Percentiles rank a stretch among this genome's conserved stretches.
Evolutionary conservation across 345 rosid species (phyloP).

Genomic region (Turnera subulata): DNA sequence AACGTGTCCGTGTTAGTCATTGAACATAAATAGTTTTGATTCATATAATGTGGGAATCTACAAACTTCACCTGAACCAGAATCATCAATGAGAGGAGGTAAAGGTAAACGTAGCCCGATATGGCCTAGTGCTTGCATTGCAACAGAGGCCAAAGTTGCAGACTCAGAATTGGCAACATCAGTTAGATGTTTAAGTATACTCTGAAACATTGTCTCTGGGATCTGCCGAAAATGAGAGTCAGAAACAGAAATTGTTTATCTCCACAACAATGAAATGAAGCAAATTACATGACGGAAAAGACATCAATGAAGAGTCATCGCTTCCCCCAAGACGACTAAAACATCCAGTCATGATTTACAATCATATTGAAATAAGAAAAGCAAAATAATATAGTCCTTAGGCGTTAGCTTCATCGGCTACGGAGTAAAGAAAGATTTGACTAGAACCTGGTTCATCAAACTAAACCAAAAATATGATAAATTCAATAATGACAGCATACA

Average conservation of each 20-base stretch:
- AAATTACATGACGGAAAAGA: background rate
- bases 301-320: background rate
- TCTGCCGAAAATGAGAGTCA: constrained; percentile 36
- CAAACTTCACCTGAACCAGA: constrained; percentile 58
- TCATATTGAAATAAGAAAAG: too few species aligned
- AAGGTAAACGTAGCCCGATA: constrained; percentile 65
- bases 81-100: constrained; percentile 52
- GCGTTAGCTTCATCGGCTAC: background rate
- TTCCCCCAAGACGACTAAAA: background rate
- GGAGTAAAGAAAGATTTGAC: background rate
- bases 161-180: constrained; percentile 61
- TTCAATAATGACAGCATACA: background rate
- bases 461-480: background rate
- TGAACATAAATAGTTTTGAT: constrained; percentile 11
- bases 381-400: background rate
- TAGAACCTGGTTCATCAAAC: background rate
- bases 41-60: constrained; percentile 5
- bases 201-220: constrained; percentile 53
- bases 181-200: constrained; percentile 61
- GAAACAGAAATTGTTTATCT: background rate
- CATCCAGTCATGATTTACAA: too few species aligned
- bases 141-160: constrained; percentile 69
- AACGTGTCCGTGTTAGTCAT: constrained; percentile 13
- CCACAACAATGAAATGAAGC: background rate
- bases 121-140: constrained; percentile 98